Percentiles rank a stretch among this genome's conserved stretches.
phyloP scores from a whole-genome alignment of 202 grass and related monocot species.

The Elaeis oleifera region DNA sequence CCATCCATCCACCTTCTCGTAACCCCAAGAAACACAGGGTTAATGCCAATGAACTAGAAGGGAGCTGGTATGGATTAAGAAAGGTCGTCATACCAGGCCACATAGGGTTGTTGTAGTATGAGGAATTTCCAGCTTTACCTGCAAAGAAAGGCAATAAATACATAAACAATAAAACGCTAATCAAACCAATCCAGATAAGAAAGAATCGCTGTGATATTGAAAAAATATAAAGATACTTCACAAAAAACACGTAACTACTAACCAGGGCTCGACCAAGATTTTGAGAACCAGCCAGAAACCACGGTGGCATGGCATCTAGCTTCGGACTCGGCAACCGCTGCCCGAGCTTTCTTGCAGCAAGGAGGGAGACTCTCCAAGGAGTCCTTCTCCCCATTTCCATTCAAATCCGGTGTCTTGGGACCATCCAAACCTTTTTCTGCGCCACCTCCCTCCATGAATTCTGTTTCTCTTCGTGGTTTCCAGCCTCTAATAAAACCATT shows the following conservation, averaged over 20 bases:
- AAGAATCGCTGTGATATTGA: no score
- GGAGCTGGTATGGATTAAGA: no score
- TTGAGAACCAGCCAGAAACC: slow-evolving; percentile 89
- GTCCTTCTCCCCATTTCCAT: slow-evolving; percentile 59
- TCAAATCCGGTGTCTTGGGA: slow-evolving; percentile 36
- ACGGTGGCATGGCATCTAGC: slow-evolving; percentile 87
- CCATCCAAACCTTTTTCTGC: slow-evolving; percentile 46
- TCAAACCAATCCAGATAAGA: not conserved
- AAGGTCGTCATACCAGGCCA: slow-evolving; percentile 63
- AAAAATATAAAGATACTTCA: not conserved
- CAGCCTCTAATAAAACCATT: slow-evolving; percentile 46
- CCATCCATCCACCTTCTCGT: no score
- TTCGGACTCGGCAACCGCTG: slow-evolving; percentile 58
- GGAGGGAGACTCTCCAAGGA: slow-evolving; percentile 42
- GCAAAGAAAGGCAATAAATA: slow-evolving; percentile 8
- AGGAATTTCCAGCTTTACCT: slow-evolving; percentile 59
- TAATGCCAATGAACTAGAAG: no score
- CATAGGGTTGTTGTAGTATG: slow-evolving; percentile 97
- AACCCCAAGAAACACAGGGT: no score
- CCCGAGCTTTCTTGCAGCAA: slow-evolving; percentile 81
- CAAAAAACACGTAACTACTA: not conserved
- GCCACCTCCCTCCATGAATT: slow-evolving; percentile 79
- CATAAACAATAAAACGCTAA: slow-evolving; percentile 3
- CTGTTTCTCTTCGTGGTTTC: slow-evolving; percentile 66
- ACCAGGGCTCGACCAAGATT: slow-evolving; percentile 42